These are phyloP conservation scores for Xylaria sp. DNA, from an alignment of 2,329 filamentous ascomycete species.

Conservation along the genomic window DNA sequence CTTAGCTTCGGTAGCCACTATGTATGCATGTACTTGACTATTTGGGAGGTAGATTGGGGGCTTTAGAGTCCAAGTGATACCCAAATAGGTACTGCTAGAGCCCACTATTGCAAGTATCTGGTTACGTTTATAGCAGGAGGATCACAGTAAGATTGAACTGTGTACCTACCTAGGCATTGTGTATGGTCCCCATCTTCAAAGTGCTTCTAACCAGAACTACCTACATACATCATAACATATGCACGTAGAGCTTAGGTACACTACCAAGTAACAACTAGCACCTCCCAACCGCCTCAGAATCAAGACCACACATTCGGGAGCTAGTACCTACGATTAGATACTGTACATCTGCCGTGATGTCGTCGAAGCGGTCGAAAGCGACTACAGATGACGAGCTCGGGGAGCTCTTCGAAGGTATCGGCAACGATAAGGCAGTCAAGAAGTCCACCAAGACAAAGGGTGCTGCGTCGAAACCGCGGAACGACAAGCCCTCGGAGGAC, in stretches of 20 bases:
- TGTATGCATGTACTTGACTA: neutral
- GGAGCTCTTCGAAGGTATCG: constrained; percentile 73
- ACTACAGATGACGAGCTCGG: constrained; percentile 71
- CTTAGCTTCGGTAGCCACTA: neutral
- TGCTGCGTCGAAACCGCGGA: constrained; percentile 59
- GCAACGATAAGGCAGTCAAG: constrained; percentile 62
- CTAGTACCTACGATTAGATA: constrained; percentile 5
- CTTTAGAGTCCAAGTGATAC: neutral
- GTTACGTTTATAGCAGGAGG: neutral
- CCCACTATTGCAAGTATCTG: neutral
- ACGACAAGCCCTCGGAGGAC: constrained; percentile 69
- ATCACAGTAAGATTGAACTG: neutral
- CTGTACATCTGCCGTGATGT: constrained; percentile 57
- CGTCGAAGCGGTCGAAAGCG: constrained; percentile 69
- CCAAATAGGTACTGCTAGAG: neutral
- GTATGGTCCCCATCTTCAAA: too few relatives aligned
- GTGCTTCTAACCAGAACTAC: neutral
- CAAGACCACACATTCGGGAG: neutral
- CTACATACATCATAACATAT: neutral
- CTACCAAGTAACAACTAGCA: constrained; percentile 6
- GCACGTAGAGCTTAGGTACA: neutral
- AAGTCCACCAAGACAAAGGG: constrained; percentile 64
- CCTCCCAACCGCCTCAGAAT: constrained; percentile 8
- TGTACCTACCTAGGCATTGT: neutral
- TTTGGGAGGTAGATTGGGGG: neutral